Conservation (phyloP, 371 early-diverging fungal species). For the Actinomortierella ambigua region DNA sequence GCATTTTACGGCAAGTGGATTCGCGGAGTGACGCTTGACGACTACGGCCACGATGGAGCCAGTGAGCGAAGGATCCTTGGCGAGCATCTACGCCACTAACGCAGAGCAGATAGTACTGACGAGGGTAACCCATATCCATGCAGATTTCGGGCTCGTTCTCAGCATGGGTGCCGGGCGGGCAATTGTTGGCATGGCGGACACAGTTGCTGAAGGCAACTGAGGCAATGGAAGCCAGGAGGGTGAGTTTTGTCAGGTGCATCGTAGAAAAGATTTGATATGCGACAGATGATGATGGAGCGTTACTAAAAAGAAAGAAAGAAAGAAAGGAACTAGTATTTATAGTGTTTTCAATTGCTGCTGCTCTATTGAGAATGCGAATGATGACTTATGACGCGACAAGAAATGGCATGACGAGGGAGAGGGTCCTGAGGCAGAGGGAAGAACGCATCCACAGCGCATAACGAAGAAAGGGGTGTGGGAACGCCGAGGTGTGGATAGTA, state of each 20-base stretch:
- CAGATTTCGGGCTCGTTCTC: slow-evolving; percentile 17
- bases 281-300: background rate
- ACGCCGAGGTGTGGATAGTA: no score
- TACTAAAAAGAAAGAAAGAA: background rate
- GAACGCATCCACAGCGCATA: no score
- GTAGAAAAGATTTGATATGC: background rate
- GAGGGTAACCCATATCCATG: slow-evolving; percentile 7
- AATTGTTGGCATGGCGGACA: slow-evolving; percentile 3
- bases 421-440: no score
- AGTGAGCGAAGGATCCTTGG: slow-evolving; percentile 2
- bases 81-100: background rate
- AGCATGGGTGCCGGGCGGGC: slow-evolving; percentile 8
- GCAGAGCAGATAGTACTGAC: slow-evolving; percentile 7
- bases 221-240: slow-evolving; percentile 5
- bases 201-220: slow-evolving; percentile 5
- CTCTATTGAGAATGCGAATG: no score
- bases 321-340: background rate
- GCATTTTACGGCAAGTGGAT: background rate
- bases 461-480: no score
- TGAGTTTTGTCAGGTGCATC: slow-evolving; percentile 1
- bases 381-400: no score
- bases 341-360: background rate
- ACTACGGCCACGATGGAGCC: slow-evolving; percentile 6
- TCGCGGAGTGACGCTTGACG: slow-evolving; percentile 3
- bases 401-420: no score